Conservation (phyloP, 345 rosid species). For the Salix brachista region DNA sequence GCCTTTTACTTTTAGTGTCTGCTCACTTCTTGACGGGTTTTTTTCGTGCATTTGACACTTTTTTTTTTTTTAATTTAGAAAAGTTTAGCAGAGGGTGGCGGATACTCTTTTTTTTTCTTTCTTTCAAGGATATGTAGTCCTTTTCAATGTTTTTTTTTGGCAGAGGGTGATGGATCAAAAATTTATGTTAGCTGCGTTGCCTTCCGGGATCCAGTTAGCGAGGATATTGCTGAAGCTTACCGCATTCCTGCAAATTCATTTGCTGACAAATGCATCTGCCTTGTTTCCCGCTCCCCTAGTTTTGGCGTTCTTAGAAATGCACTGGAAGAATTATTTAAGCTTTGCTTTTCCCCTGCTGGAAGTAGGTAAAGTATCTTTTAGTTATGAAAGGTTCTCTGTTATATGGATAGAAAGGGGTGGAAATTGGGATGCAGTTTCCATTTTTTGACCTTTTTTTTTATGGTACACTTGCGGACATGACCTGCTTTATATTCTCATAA, state of each 20-base stretch:
- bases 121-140: neutral
- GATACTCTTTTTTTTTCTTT: neutral
- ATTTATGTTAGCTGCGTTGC: conserved; percentile 93
- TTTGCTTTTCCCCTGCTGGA: conserved; percentile 84
- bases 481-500: neutral
- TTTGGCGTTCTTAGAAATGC: conserved; percentile 69
- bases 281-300: conserved; percentile 86
- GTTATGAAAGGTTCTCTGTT: neutral
- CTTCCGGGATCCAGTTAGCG: conserved; percentile 90
- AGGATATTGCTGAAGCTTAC: conserved; percentile 94
- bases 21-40: neutral
- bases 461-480: neutral
- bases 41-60: neutral
- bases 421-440: neutral
- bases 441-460: neutral
- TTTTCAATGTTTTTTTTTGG: neutral
- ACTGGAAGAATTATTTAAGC: conserved; percentile 77
- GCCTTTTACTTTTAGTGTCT: neutral
- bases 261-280: conserved; percentile 92
- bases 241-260: conserved; percentile 68
- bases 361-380: conserved; percentile 57
- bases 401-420: neutral
- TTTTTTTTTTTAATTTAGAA: neutral
- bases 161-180: conserved; percentile 99
- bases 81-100: too few species aligned